Evolutionary conservation across 345 rosid species (phyloP), one percentile per base, ranked within the genome.

Genomic region (Euphorbia tirucalli): DNA sequence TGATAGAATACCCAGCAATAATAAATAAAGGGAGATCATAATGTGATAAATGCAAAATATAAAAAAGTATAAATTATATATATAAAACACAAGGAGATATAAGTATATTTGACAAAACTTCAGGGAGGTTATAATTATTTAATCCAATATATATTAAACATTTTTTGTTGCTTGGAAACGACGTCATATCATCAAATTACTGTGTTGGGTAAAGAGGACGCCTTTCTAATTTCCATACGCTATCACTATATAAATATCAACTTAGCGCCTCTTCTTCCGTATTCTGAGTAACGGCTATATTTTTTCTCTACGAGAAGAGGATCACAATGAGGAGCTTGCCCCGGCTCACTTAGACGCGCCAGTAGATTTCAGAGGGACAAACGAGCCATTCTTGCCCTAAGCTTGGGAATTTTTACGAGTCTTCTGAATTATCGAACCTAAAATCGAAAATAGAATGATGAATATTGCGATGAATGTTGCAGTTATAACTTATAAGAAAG

Each of bases 321-420:
- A 84, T 65, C 88, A 90, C 85, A 80, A 89, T 77, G 99, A 92
- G 55, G 96, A 81, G 81, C 85, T 77, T 1, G 90, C 94, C 14
- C 85, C 77, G 91, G 97, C 86, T 83, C 98, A 95, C 82, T 88
- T 95, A 64, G 92, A 86, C 37, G 81, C 71, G 60, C 75, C 82
- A 46, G 74, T 83, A 66, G 96, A 89, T 22, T 90, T 30, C 21
- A n/a, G 97, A 88, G 46, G 97, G 91, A 50, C 96, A 89, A 72
- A 80, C 83, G 78, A 88, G 83, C 73, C 86, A 85, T 72, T 87
- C 96, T 35, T 84, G 84, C 83, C 93, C 96, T 21, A 92, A 86
- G 86, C 96, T 95, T 24, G 93, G 93, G 60, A 84, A 83, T 60
- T 95, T 92, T 81, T 95, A 89, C 75, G 98, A 92, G 70, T 95